Evolutionary conservation across 1,139 yeast species (phyloP).

Genomic region (Blastobotrys malaysiensis): DNA sequence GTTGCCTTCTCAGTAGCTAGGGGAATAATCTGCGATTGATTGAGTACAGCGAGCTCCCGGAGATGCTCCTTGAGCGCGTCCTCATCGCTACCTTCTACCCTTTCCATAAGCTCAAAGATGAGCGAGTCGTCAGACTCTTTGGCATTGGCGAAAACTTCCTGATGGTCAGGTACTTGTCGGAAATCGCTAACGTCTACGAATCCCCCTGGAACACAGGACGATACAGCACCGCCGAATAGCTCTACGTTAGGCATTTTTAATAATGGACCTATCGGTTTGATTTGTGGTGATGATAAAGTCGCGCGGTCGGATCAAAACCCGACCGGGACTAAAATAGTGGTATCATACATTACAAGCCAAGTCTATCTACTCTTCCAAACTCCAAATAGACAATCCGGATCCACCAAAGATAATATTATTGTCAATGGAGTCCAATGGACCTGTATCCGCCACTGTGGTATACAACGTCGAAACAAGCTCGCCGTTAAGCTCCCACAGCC

Average conservation of each 20-base stretch:
- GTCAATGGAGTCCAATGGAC: constrained; percentile 42
- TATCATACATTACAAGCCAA: no score
- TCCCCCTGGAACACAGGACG: constrained; percentile 48
- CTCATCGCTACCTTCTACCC: constrained; percentile 39
- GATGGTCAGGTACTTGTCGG: constrained; percentile 82
- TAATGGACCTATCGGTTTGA: neutral
- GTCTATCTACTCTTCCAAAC: neutral
- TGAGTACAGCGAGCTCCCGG: constrained; percentile 38
- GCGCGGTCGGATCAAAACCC: neutral
- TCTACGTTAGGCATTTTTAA: constrained; percentile 11
- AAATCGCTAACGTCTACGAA: constrained; percentile 66
- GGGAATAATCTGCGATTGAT: constrained; percentile 14
- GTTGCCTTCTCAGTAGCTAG: neutral
- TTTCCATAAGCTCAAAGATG: constrained; percentile 67
- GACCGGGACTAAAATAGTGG: no score
- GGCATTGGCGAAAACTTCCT: constrained; percentile 63
- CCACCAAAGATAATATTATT: constrained; percentile 25
- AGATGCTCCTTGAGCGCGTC: constrained; percentile 40
- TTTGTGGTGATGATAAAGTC: neutral
- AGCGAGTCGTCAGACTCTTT: constrained; percentile 48
- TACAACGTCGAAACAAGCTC: constrained; percentile 43
- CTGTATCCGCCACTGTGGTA: constrained; percentile 89
- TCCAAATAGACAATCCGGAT: constrained; percentile 28
- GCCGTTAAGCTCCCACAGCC: constrained; percentile 50
- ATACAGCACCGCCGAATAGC: constrained; percentile 77